Conservation (phyloP, 345 rosid species). For the Eucalyptus pauciflora region DNA sequence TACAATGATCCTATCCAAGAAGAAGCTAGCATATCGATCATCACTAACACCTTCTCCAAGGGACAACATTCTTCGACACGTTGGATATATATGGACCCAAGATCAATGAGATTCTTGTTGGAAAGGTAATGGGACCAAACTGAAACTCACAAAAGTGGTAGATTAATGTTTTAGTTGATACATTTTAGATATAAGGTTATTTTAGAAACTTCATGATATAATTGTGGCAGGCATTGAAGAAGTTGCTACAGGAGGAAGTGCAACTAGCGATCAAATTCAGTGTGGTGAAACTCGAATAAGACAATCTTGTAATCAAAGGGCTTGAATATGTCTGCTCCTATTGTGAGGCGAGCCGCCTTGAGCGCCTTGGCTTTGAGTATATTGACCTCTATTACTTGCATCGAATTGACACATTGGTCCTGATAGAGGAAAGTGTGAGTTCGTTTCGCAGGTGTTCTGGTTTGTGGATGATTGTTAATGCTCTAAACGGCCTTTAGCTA, state of each 20-base stretch:
- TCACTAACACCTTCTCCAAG: not conserved
- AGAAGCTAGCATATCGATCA: not conserved
- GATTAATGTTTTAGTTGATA: too few relatives aligned
- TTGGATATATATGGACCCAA: not conserved
- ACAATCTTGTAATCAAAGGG: not conserved
- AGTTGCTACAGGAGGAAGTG: conserved; percentile 4
- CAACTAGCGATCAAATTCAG: conserved; percentile 16
- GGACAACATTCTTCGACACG: conserved; percentile 4
- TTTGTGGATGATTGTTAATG: not conserved
- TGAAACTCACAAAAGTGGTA: not conserved
- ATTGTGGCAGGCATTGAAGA: conserved; percentile 4
- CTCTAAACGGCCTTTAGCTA: not conserved
- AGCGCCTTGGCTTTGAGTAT: conserved; percentile 12
- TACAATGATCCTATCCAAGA: not conserved
- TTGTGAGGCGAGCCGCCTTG: conserved; percentile 14
- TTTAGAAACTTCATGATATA: not conserved
- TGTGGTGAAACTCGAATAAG: not conserved
- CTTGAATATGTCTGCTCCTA: conserved; percentile 11
- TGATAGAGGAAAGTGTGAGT: conserved; percentile 15
- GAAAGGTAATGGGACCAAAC: not conserved
- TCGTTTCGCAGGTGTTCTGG: not conserved
- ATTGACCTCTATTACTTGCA: conserved; percentile 20
- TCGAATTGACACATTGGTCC: conserved; percentile 3
- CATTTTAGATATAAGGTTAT: not conserved
- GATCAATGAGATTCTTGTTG: not conserved